These are phyloP conservation scores for Exserohilum turcica DNA, from an alignment of 2,329 filamentous ascomycete genomes.

Conservation along the genomic window DNA sequence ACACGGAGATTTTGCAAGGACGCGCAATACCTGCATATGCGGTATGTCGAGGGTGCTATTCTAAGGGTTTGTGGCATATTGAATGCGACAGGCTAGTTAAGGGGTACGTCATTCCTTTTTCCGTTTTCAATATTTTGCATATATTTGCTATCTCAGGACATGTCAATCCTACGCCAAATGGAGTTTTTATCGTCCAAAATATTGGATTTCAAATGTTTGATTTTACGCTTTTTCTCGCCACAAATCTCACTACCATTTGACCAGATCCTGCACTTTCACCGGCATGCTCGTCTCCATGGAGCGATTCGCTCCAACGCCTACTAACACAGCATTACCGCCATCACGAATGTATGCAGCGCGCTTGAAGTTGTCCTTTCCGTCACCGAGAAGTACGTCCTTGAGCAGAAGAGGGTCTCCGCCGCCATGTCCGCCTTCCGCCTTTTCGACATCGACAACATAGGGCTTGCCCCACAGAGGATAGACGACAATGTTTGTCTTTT, in stretches of 20 bases:
- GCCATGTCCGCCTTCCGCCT: constrained; percentile 62
- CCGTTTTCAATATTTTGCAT: too few species aligned
- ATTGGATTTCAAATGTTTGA: too few species aligned
- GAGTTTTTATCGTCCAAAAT: too few species aligned
- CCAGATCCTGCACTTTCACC: constrained; percentile 59
- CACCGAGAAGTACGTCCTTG: constrained; percentile 62
- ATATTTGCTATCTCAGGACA: too few species aligned
- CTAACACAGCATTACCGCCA: constrained; percentile 63
- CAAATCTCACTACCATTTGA: constrained; percentile 20
- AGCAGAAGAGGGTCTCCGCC: constrained; percentile 64
- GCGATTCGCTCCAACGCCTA: constrained; percentile 63
- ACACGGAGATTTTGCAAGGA: neutral
- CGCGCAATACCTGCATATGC: neutral
- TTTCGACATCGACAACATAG: constrained; percentile 58
- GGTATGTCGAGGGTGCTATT: neutral
- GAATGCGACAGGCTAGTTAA: too few species aligned
- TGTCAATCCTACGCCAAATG: too few species aligned
- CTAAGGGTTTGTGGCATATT: neutral
- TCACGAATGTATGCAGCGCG: constrained; percentile 62
- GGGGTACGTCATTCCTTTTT: too few species aligned
- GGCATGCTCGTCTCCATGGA: constrained; percentile 63
- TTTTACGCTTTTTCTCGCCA: too few species aligned
- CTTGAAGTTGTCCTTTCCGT: constrained; percentile 53
- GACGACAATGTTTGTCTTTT: constrained; percentile 48
- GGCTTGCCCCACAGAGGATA: constrained; percentile 62